phyloP scores from a whole-genome alignment of 345 rosid genomes.

The Nephelium lappaceum region DNA sequence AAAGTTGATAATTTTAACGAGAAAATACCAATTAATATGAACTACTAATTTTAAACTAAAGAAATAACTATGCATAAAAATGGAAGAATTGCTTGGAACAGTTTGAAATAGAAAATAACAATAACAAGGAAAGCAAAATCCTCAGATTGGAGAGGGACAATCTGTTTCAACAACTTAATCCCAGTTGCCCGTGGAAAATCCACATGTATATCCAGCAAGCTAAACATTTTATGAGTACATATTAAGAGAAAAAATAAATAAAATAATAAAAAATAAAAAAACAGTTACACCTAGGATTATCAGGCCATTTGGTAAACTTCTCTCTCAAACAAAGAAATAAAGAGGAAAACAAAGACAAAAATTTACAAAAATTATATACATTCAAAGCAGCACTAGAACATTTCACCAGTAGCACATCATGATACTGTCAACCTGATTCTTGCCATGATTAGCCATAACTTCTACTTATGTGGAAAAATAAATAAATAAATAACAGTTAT shows the following conservation, averaged over 20 bases:
- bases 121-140: not conserved
- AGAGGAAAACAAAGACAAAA: not conserved
- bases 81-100: not conserved
- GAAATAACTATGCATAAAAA: not conserved
- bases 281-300: not conserved
- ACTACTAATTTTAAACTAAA: not conserved
- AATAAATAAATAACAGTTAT: too few relatives aligned
- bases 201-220: not conserved
- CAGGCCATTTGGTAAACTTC: not conserved
- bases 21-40: not conserved
- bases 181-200: not conserved
- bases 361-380: not conserved
- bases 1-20: not conserved
- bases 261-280: not conserved
- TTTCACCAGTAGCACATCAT: slow-evolving; percentile 1
- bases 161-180: not conserved
- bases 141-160: not conserved
- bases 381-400: not conserved
- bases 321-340: not conserved
- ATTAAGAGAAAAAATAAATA: too few relatives aligned
- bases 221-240: not conserved
- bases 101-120: not conserved
- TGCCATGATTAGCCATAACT: not conserved
- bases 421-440: not conserved
- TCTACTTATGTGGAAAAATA: not conserved